Base-by-base conservation (phyloP, 257 asterid genomes). In the Handroanthus guayacan region DNA sequence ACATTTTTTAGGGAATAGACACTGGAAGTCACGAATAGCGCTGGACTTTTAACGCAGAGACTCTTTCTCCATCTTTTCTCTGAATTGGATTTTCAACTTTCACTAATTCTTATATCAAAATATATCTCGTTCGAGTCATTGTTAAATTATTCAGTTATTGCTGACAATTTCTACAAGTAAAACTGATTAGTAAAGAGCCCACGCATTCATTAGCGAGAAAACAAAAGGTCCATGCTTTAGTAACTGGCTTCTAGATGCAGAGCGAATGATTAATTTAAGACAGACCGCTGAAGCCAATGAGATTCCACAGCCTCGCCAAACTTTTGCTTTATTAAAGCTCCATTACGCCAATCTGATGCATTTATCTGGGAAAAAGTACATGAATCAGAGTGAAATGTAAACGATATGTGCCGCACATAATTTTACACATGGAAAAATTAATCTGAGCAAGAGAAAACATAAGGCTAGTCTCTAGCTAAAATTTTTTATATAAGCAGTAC, bases 221-320 rank as follows among this genome's bases (percentile, higher is more conserved):
- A 78, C 36, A 14, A 51, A n/a, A 73, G 14, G 52, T 47, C 64
- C 56, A 72, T 54, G 67, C 48, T 41, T 55, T 16, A 31, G 52
- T 54, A 68, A 54, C 54, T 66, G 48, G 69, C 45, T 76, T 20
- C 69, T 20, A 55, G 70, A 75, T 31, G 62, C 64, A 81, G 76
- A 78, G 72, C 48, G 56, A 76, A 65, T 39, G 45, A 81, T 51
- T 45, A 61, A 58, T 69, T 58, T 51, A 62, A 67, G 84, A 85
- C 97, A 50, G 74, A 92, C 98, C 91, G 85, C 77, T 89, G 94
- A 74, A 85, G 90, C 96, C 95, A 88, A 78, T 93, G 98, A 71
- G 99, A 95, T 83, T 91, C 99, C 74, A 93, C 86, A 84, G 98
- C 99, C 90, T 95, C 99, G 51, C 99, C 98, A 81, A 95, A 89